Base-by-base conservation (phyloP, 805 yeast species). In the Metschnikowia hibisci region DNA sequence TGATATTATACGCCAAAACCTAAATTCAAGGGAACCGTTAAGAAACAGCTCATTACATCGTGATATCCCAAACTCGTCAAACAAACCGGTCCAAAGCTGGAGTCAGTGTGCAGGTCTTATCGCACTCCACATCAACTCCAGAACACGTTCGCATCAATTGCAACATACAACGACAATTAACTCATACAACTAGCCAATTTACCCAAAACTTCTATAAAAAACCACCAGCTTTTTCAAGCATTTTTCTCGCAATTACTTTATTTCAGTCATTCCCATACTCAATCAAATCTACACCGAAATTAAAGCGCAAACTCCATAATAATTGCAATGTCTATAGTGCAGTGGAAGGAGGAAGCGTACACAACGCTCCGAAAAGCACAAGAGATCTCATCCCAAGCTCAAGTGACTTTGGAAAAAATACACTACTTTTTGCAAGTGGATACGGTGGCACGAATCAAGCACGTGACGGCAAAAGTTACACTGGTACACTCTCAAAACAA, bases 321-420 rank as follows among this genome's bases (percentile, higher is more conserved):
- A 7, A 14, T 4, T 13, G 10, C 39, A 10, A 37, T 37, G 40
- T 37, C 40, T 12, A 52, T 63, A 18, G 36, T 35, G 9, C 34
- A 32, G 11, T 69, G 73, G 71, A 54, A 60, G 5, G 54, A 47
- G 3, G 59, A 64, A 29, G 71, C 70, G 2, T 54, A 51, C 32
- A 28, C 27, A 13, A 63, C 62, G 10, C 59, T 60, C 12, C 60
- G 53, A 38, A 38, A 47, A 30, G 74, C 73, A 6, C 62, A 60
- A 36, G 52, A 52, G 15, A 41, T 62, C 28, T 68, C 73, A 39
- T 46, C 67, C 2, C 53, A 50, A 22, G 73, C 74, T 1, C 70
- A 66, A 34, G 43, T 45, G 1, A 60, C 58, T 57, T 52, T 69
- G 6, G 57, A 58, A 28, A 43, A 48, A 11, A 59, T 64, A 1